These are phyloP conservation scores for Ceriops tagal DNA, from an alignment of 345 rosid genomes.

Conservation along the genomic window DNA sequence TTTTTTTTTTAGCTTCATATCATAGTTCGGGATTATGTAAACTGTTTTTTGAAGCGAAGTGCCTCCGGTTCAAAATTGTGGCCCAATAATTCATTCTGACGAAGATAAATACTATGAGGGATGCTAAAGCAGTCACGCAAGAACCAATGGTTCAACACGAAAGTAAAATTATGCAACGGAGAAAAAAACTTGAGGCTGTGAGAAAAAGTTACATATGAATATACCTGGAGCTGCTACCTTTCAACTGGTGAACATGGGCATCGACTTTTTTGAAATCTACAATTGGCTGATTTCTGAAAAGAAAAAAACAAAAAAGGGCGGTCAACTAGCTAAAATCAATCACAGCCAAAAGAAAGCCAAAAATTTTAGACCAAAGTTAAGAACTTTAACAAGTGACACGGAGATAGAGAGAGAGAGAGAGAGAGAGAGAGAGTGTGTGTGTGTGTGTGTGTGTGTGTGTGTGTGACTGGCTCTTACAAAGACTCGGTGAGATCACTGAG, in stretches of 20 bases:
- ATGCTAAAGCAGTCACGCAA: too few species aligned
- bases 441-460: too few species aligned
- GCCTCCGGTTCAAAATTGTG: too few species aligned
- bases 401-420: neutral
- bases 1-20: neutral
- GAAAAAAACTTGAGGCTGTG: neutral
- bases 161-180: neutral
- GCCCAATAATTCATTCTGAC: too few species aligned
- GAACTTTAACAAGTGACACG: neutral
- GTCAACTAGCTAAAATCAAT: neutral
- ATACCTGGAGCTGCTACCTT: conserved; percentile 98
- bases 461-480: conserved; percentile 43
- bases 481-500: conserved; percentile 72
- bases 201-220: neutral
- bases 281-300: conserved; percentile 57
- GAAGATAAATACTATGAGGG: too few species aligned
- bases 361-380: neutral
- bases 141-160: neutral
- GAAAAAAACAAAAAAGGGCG: neutral
- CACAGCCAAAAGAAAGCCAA: neutral
- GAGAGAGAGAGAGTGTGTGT: neutral
- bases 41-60: too few species aligned
- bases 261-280: conserved; percentile 85
- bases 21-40: neutral
- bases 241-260: conserved; percentile 87